A percentile compares a stretch with the other conserved stretches of the same genome.
Evolutionary conservation across 371 early-diverging fungal genomes (phyloP).

Genomic region (Mucor circinelloides): DNA sequence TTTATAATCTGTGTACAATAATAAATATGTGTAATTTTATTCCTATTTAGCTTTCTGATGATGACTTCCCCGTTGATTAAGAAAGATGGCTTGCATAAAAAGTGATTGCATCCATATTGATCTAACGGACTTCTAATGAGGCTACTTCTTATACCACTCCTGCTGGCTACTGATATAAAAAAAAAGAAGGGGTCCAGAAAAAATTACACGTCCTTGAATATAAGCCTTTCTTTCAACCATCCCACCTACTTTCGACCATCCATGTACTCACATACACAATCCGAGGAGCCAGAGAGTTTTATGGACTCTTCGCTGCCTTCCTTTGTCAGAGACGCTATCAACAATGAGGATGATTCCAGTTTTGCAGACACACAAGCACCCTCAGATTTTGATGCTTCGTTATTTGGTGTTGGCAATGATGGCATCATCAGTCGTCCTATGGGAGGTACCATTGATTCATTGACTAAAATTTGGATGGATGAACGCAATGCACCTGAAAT

Average conservation of each 20-base stretch:
- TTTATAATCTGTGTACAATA: background rate
- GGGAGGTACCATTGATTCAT: conserved; percentile 4
- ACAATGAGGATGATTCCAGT: background rate
- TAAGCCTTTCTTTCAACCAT: background rate
- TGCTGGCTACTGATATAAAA: too few relatives aligned
- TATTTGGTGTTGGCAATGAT: background rate
- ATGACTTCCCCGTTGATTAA: too few relatives aligned
- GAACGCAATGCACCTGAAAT: conserved; percentile 83
- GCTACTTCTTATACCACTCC: too few relatives aligned
- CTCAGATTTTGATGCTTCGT: background rate
- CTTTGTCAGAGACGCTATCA: background rate
- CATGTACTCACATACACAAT: background rate
- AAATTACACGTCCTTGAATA: background rate
- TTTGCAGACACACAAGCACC: background rate
- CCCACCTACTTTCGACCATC: background rate
- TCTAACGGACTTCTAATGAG: too few relatives aligned
- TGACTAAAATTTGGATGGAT: conserved; percentile 74
- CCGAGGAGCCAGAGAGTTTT: background rate
- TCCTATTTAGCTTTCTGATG: too few relatives aligned
- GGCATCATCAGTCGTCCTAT: background rate
- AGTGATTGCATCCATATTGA: too few relatives aligned
- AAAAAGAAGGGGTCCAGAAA: background rate
- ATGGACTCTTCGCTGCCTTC: conserved; percentile 4
- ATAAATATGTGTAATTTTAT: too few relatives aligned
- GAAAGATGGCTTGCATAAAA: too few relatives aligned